Evolutionary conservation across 139 green algal genomes (phyloP).

Genomic region (Coelastrella sp.): DNA sequence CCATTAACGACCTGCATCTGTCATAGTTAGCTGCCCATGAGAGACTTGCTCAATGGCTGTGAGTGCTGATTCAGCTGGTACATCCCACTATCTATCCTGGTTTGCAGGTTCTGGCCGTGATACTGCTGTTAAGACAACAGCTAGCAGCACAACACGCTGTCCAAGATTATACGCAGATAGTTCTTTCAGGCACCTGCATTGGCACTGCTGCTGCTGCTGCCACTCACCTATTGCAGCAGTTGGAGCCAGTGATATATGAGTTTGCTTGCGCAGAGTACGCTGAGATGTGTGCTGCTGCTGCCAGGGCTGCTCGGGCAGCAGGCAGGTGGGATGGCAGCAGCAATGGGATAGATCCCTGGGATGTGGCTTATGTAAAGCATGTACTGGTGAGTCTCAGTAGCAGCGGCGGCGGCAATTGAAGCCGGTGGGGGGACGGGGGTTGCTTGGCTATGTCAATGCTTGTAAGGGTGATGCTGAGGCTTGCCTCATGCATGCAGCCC

Average conservation of each 20-base stretch:
- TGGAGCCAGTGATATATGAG: slow-evolving; percentile 14
- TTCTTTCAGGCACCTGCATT: slow-evolving; percentile 32
- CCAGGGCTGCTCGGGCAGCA: not conserved
- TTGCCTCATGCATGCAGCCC: too few species aligned
- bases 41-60: not conserved
- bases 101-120: not conserved
- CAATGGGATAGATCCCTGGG: not conserved
- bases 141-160: slow-evolving; percentile 14
- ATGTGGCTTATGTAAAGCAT: not conserved
- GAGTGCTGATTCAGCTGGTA: not conserved
- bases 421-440: too few species aligned
- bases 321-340: not conserved
- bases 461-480: too few species aligned
- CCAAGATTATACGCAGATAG: not conserved
- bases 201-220: not conserved
- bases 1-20: too few species aligned
- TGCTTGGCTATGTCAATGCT: too few species aligned
- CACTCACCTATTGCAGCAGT: not conserved
- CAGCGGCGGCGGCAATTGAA: not conserved
- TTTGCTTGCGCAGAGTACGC: slow-evolving; percentile 5
- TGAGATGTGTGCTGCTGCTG: slow-evolving; percentile 12
- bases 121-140: slow-evolving; percentile 10
- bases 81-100: not conserved
- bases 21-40: too few species aligned
- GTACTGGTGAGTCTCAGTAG: not conserved